These are phyloP conservation scores for Yamadazyma jaroonii DNA, from an alignment of 1,139 yeast genomes.

Conservation along the genomic window DNA sequence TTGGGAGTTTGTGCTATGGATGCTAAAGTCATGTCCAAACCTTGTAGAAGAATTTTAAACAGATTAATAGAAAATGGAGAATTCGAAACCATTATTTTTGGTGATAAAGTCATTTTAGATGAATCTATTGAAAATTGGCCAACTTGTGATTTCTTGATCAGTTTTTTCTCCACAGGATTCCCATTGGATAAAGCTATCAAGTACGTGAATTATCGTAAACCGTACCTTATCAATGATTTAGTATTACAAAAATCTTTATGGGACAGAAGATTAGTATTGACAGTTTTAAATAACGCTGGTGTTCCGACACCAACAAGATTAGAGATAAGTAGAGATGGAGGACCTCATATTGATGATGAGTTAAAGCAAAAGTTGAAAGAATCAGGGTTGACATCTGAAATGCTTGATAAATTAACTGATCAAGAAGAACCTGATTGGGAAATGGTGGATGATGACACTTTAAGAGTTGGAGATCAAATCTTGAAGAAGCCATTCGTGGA, in stretches of 20 bases:
- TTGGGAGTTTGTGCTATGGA: conserved; percentile 99
- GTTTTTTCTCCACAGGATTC: conserved; percentile 93
- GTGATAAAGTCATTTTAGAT: conserved; percentile 94
- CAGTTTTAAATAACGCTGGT: conserved; percentile 72
- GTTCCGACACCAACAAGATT: conserved; percentile 89
- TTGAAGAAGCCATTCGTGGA: conserved; percentile 93
- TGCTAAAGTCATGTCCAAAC: conserved; percentile 91
- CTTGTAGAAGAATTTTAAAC: conserved; percentile 88
- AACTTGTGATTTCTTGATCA: conserved; percentile 90
- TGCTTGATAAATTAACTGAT: conserved; percentile 60
- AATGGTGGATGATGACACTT: conserved; percentile 87
- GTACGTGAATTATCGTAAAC: conserved; percentile 86
- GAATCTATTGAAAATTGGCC: conserved; percentile 97
- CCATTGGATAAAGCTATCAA: conserved; percentile 94
- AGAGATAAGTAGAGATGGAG: conserved; percentile 94
- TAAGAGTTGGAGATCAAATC: conserved; percentile 68
- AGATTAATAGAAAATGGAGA: conserved; percentile 90
- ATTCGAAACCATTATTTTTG: conserved; percentile 94
- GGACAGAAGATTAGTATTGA: conserved; percentile 90
- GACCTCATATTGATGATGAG: conserved; percentile 73
- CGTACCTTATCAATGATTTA: conserved; percentile 85
- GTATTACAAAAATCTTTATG: conserved; percentile 89
- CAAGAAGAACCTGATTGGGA: conserved; percentile 76
- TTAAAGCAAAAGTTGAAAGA: conserved; percentile 46
- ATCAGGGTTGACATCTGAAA: conserved; percentile 37